phyloP scores from a whole-genome alignment of 2,329 filamentous ascomycete genomes.

The Madurella fahalii region DNA sequence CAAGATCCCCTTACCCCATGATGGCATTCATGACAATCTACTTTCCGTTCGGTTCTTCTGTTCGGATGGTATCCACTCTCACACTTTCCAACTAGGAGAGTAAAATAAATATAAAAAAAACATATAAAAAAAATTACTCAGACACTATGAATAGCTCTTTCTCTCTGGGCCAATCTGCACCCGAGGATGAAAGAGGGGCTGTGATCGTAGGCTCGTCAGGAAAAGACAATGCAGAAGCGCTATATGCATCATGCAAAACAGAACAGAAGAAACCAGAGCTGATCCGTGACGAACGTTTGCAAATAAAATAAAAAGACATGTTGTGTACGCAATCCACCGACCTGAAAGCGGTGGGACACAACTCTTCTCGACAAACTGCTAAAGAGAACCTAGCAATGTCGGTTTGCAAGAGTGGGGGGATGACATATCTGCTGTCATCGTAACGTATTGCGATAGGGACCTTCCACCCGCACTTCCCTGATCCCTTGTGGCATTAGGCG shows the following conservation, averaged over 20 bases:
- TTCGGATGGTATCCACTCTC: not conserved
- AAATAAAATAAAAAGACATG: too few relatives aligned
- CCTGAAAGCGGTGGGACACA: not conserved
- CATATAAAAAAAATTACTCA: not conserved
- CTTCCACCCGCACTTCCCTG: conserved; percentile 52
- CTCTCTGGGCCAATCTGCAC: not conserved
- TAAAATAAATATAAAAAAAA: not conserved
- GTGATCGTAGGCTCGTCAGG: not conserved
- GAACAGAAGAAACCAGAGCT: not conserved
- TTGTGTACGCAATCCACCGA: not conserved
- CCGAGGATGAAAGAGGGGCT: not conserved
- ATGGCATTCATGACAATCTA: not conserved
- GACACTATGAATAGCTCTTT: not conserved
- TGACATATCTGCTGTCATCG: conserved; percentile 29
- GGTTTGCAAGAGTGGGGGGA: not conserved
- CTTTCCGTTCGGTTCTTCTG: not conserved
- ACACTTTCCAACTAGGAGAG: not conserved
- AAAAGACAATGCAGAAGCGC: not conserved
- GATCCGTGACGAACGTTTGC: not conserved
- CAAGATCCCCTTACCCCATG: not conserved
- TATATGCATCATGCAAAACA: not conserved
- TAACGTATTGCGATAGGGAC: conserved; percentile 41
- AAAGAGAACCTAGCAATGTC: not conserved
- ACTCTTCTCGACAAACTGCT: not conserved
- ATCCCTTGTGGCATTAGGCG: conserved; percentile 55